Evolutionary conservation across 441 rosid species (phyloP).

Genomic region (Populus hybrid): DNA sequence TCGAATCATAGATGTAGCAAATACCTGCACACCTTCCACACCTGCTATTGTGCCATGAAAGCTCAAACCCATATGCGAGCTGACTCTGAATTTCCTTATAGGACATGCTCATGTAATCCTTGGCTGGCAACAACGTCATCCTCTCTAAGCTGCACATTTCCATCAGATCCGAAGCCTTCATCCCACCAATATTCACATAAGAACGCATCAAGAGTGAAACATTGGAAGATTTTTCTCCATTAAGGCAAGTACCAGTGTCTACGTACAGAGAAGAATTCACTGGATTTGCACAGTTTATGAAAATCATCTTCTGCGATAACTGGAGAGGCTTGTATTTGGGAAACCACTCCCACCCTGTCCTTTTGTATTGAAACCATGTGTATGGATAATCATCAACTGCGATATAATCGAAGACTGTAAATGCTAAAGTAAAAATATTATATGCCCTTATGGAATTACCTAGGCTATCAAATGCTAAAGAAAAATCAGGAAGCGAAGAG

Average conservation of each 20-base stretch:
- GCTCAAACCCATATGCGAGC: conserved; percentile 6
- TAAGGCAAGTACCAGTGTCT: neutral
- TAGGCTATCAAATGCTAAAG: neutral
- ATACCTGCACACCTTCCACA: neutral
- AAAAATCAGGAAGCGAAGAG: conserved; percentile 2
- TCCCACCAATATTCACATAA: neutral
- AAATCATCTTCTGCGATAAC: neutral
- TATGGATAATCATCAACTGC: neutral
- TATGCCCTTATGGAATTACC: neutral
- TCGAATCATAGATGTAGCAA: neutral
- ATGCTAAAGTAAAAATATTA: too few species aligned
- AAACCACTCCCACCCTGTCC: fast-evolving
- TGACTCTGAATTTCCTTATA: neutral
- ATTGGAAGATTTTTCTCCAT: neutral
- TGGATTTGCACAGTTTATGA: neutral
- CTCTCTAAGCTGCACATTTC: neutral
- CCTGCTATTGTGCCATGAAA: neutral
- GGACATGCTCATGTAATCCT: neutral
- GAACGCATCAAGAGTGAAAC: neutral
- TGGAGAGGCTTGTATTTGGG: fast-evolving
- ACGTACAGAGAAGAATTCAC: neutral
- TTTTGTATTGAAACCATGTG: neutral
- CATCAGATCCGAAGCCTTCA: neutral
- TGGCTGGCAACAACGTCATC: neutral
- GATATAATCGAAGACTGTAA: too few species aligned